Evolutionary conservation across 2,329 filamentous ascomycete species (phyloP).

Genomic region (Sporothrix euskadiensis): DNA sequence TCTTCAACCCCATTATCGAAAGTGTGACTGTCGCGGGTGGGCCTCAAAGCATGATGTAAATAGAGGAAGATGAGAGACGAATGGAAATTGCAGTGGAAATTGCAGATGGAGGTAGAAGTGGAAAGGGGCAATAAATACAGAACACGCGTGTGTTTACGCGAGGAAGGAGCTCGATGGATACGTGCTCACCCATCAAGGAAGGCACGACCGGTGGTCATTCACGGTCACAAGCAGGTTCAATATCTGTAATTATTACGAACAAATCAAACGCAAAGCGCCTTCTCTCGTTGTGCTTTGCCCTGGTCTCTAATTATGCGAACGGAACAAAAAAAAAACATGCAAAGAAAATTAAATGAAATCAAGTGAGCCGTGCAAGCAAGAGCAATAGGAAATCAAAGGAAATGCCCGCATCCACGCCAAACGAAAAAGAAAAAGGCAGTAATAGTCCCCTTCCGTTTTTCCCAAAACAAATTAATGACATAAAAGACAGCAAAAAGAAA

Average conservation of each 20-base stretch:
- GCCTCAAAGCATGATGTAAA: not conserved
- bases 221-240: not conserved
- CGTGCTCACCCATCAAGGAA: not conserved
- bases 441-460: not conserved
- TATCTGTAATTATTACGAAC: not conserved
- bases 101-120: too few relatives aligned
- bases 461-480: not conserved
- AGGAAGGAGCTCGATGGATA: not conserved
- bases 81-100: too few relatives aligned
- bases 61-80: not conserved
- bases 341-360: not conserved
- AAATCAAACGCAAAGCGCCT: not conserved
- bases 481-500: not conserved
- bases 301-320: slow-evolving; percentile 13
- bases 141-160: not conserved
- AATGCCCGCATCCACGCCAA: slow-evolving; percentile 18
- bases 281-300: not conserved
- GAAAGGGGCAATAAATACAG: not conserved
- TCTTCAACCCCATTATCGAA: slow-evolving; percentile 32
- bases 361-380: not conserved
- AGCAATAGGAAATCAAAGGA: not conserved
- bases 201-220: not conserved
- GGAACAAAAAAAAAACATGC: not conserved
- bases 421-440: not conserved
- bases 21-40: not conserved